phyloP scores from a whole-genome alignment of 495 filamentous ascomycete species.

The Delitschia confertaspora region DNA sequence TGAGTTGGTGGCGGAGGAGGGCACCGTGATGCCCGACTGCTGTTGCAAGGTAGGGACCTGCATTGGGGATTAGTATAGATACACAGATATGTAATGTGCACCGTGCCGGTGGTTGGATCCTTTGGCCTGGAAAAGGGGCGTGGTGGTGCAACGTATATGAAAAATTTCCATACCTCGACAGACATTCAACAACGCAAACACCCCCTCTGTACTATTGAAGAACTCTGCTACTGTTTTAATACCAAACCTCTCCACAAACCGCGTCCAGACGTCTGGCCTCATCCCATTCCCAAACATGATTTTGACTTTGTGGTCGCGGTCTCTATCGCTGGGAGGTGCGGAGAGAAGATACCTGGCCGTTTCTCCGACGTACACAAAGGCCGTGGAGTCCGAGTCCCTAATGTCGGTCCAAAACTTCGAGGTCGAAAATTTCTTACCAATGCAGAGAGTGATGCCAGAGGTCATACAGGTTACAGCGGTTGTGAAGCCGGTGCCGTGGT shows the following conservation, averaged over 20 bases:
- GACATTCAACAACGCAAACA: slow-evolving; percentile 30
- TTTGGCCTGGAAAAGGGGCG: no score
- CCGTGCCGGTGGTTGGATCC: no score
- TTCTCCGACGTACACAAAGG: slow-evolving; percentile 78
- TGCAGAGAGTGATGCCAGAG: slow-evolving; percentile 52
- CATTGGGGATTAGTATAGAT: background rate
- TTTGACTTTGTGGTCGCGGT: slow-evolving; percentile 56
- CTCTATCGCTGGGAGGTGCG: slow-evolving; percentile 52
- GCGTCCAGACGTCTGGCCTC: slow-evolving; percentile 66
- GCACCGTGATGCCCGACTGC: slow-evolving; percentile 66
- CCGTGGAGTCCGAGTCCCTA: slow-evolving; percentile 55
- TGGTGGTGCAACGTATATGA: background rate
- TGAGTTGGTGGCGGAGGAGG: slow-evolving; percentile 42
- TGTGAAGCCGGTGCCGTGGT: slow-evolving; percentile 66
- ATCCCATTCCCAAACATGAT: slow-evolving; percentile 71
- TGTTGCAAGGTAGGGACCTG: slow-evolving; percentile 52
- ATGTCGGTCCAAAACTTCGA: slow-evolving; percentile 69
- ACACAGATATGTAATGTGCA: no score
- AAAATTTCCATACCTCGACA: slow-evolving; percentile 15
- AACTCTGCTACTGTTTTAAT: slow-evolving; percentile 33
- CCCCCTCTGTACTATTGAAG: slow-evolving; percentile 37
- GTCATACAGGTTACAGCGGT: slow-evolving; percentile 46
- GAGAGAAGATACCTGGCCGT: slow-evolving; percentile 68
- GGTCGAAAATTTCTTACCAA: slow-evolving; percentile 62
- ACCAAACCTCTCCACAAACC: slow-evolving; percentile 47